Evolutionary conservation across 164 flowering plant species (phyloP), one percentile per base, ranked within the genome.

Genomic region (Vitis labrusca): DNA sequence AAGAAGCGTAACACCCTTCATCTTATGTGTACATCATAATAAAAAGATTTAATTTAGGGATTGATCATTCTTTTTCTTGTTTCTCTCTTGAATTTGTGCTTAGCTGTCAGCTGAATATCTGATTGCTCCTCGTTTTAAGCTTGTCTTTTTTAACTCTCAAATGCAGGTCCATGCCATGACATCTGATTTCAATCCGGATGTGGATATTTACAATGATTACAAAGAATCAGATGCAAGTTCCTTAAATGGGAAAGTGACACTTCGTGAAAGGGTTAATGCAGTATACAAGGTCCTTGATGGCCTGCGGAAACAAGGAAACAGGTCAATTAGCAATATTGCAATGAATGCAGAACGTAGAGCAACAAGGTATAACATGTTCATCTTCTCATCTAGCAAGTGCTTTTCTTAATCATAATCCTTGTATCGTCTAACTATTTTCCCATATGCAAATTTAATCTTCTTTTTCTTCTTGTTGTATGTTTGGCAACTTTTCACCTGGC

Each of bases 301-400:
- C 13, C 58, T 83, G 67, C 75, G 64, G n/a, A 75, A 76, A 74
- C 84, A 84, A 68, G 83, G 79, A 57, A 77, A 77, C 19, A 63
- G 61, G 50, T 69, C 78, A 3, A 74, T 73, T 59, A 68, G 73
- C 73, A 82, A 73, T 15, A 23, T 74, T 48, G 68, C 77, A 32
- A 71, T 82, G 54, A 77, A 76, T 73, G 76, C 52, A 58, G 80
- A 70, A 19, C 80, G 75, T 47, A 79, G 80, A 73, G 76, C 76
- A 37, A 37, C 44, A 37, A 37, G 44, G 44, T 37, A 3, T 37
- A 37, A 37, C 44, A 37, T 53, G 9, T 73, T 6, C 5, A 37
- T 37, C 44, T 37, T 37, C 44, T 37, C 44, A 37, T 37, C 44
- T 37, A 3, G 44, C 44, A 0, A 37, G 44, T 37, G 44, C 44